Percentiles rank a stretch among this genome's conserved stretches.
Conservation (phyloP, 495 filamentous ascomycete species). For the Annulohypoxylon moriforme region DNA sequence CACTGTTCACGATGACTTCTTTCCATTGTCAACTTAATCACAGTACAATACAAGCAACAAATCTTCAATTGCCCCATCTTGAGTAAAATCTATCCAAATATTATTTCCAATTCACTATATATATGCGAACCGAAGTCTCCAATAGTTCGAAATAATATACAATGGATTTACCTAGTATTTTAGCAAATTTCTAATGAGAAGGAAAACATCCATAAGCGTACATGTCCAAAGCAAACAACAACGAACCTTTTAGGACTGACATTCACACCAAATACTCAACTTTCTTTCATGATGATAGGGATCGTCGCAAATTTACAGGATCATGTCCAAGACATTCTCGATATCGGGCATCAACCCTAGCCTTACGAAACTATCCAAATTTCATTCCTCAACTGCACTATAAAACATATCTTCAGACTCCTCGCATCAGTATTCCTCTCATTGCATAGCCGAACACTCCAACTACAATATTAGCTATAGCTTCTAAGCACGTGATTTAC, state of each 20-base stretch:
- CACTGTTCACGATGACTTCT: neutral
- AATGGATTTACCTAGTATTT: too few species aligned
- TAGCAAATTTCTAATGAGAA: neutral
- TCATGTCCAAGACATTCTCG: neutral
- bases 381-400: neutral
- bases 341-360: neutral
- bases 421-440: neutral
- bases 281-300: neutral
- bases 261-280: neutral
- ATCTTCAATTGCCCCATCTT: neutral
- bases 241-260: neutral
- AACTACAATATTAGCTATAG: neutral
- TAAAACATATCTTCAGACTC: neutral
- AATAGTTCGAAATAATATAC: neutral
- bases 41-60: too few species aligned
- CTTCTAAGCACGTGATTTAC: neutral
- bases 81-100: too few species aligned
- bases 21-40: neutral
- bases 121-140: neutral
- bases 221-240: neutral
- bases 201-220: neutral
- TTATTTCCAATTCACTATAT: neutral
- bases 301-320: neutral
- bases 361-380: neutral
- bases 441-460: neutral